Evolutionary conservation across 352 stramenopile species (phyloP), one percentile per base, ranked within the genome.

Genomic region (Phytophthora ramorum): DNA sequence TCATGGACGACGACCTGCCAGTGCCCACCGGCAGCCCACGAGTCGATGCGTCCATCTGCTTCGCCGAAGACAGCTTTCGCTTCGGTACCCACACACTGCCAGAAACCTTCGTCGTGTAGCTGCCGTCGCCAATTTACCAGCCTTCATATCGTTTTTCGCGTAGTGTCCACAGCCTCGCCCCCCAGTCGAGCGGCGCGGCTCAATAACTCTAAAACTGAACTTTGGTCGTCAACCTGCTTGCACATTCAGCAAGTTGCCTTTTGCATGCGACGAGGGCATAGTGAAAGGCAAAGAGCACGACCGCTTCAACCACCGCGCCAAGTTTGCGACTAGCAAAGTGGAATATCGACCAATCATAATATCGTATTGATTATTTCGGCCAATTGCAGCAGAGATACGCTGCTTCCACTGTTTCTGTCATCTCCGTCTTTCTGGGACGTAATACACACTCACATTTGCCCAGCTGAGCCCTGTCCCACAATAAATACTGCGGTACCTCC

Each of bases 51-150:
- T 63, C 61, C 26, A 41, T 62, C 38, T 69, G 44, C 50, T 63
- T 71, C 20, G 37, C 32, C 14, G 37, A 22, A 30, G 55, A 70
- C 38, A 64, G 26, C 24, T 54, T 71, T 46, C 49, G 45, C 37
- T 75, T 75, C 41, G 50, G 46, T 17, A 41, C 60, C 8, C 59
- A 53, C 44, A 59, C 54, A 6, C 48, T 75, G 9, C 55, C 61
- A 9, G 67, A 75, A 62, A 71, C 67, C 30, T 75, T 75, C 38
- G 67, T 71, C 34, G 67, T 75, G 44, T 75, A 66, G 40, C 22
- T 20, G 20, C n/a, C 2, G 13, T 10, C 10, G 19, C 20, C 19
- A 34, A 13, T 50, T 32, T 32, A 32, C 13, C 5, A 40, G 34
- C 34, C 16, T 43, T 17, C n/a, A n/a, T n/a, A 43, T 38, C 37